Percentiles rank a stretch among this genome's conserved stretches.
Conservation (phyloP, 2,329 filamentous ascomycete genomes). For the Arthrobotrys sphaeroides region DNA sequence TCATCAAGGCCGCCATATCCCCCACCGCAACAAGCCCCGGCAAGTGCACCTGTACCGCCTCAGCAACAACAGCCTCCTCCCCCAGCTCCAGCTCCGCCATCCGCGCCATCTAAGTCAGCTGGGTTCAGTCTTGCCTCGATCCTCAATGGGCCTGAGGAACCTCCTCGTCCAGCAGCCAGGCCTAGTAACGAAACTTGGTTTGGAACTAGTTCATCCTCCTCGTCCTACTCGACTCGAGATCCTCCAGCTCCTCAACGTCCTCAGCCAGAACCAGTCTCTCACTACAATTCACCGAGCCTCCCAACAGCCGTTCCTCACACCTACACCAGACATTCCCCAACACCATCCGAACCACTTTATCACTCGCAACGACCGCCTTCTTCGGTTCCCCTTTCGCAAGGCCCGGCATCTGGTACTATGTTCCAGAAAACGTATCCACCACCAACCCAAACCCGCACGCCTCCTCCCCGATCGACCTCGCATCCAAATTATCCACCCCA, state of each 20-base stretch:
- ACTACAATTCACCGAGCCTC: slow-evolving; percentile 48
- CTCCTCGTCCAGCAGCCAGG: slow-evolving; percentile 7
- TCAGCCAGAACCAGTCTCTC: slow-evolving; percentile 43
- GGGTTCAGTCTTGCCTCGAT: slow-evolving; percentile 44
- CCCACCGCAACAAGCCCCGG: slow-evolving; percentile 11
- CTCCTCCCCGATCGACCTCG: slow-evolving; percentile 43
- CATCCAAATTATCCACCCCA: slow-evolving; percentile 50
- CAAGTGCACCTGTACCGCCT: not conserved
- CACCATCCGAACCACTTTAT: slow-evolving; percentile 35
- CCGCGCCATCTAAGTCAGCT: slow-evolving; percentile 19
- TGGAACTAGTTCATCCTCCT: slow-evolving; percentile 4
- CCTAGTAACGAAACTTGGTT: slow-evolving; percentile 40
- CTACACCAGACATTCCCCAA: slow-evolving; percentile 41
- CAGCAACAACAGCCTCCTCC: slow-evolving; percentile 1
- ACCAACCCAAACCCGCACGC: slow-evolving; percentile 36
- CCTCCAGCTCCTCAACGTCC: slow-evolving; percentile 29
- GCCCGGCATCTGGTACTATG: slow-evolving; percentile 31
- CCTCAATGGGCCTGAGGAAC: slow-evolving; percentile 30
- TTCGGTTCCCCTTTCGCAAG: slow-evolving; percentile 24
- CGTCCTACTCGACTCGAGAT: slow-evolving; percentile 25
- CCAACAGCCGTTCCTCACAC: slow-evolving; percentile 34
- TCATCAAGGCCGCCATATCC: slow-evolving; percentile 2
- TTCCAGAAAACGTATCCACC: slow-evolving; percentile 43
- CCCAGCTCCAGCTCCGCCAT: slow-evolving; percentile 17
- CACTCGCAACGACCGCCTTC: slow-evolving; percentile 38